phyloP scores from a whole-genome alignment of 306 rosid genomes.

The Fragaria nilgerrensis region DNA sequence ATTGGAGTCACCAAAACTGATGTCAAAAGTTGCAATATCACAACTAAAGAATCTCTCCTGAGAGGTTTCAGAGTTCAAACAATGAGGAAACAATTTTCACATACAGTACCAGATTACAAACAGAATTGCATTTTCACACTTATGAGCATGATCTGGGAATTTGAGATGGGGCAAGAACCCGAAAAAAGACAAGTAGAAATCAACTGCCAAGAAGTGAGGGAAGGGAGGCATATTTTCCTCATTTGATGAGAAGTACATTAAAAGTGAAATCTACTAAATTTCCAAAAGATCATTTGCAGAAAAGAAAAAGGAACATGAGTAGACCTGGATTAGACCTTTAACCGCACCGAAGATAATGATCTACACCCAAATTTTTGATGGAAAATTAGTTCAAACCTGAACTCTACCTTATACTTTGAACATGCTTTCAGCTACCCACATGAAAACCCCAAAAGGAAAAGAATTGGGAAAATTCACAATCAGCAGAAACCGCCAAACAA shows the following conservation, averaged over 20 bases:
- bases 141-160: slow-evolving; percentile 4
- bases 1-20: not conserved
- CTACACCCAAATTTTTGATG: slow-evolving; percentile 8
- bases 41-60: not conserved
- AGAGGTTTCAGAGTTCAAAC: not conserved
- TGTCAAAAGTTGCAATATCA: not conserved
- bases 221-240: slow-evolving; percentile 24
- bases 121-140: not conserved
- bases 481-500: not conserved
- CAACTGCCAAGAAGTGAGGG: slow-evolving; percentile 12
- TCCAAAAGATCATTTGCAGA: not conserved
- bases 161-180: slow-evolving; percentile 5
- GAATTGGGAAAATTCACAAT: slow-evolving; percentile 5
- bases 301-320: slow-evolving; percentile 9
- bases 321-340: slow-evolving; percentile 15
- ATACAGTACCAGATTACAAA: not conserved
- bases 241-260: slow-evolving; percentile 7
- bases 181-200: not conserved
- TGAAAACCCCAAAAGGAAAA: not conserved
- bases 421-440: slow-evolving; percentile 1
- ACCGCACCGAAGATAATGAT: slow-evolving; percentile 22
- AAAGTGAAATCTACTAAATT: slow-evolving; percentile 14
- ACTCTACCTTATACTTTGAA: slow-evolving; percentile 2
- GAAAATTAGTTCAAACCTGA: not conserved
- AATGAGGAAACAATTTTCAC: not conserved